Evolutionary conservation across 305 asterid species (phyloP).

Genomic region (Plantago coronopus): DNA sequence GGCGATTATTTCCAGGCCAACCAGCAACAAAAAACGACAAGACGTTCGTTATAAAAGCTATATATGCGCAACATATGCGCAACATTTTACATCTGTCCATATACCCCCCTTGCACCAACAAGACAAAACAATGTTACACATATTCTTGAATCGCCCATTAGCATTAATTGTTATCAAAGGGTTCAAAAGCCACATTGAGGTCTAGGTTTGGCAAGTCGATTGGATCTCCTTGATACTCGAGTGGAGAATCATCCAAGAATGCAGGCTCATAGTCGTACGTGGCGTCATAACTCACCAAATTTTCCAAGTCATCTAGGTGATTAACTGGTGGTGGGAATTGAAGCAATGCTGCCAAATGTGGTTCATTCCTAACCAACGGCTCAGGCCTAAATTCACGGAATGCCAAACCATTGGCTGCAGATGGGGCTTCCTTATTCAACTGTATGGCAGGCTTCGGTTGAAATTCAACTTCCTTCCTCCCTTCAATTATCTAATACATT

Average conservation of each 20-base stretch:
- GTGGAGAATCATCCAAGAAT: conserved; percentile 54
- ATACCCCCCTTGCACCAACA: neutral
- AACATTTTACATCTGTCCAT: neutral
- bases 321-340: conserved; percentile 26
- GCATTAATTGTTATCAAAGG: conserved; percentile 20
- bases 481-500: conserved; percentile 59
- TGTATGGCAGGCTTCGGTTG: conserved; percentile 22
- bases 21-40: neutral
- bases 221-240: conserved; percentile 51
- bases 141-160: neutral
- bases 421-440: conserved; percentile 9
- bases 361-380: neutral
- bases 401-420: conserved; percentile 13
- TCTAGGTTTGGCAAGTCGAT: conserved; percentile 33
- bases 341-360: neutral
- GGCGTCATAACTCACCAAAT: conserved; percentile 35
- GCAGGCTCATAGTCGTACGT: conserved; percentile 7
- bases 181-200: conserved; percentile 26
- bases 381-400: conserved; percentile 12
- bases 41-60: neutral
- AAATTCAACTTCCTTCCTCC: conserved; percentile 40
- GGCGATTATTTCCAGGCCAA: neutral
- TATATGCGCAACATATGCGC: neutral
- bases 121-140: neutral
- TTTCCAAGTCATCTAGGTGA: conserved; percentile 18